These are phyloP conservation scores for Microbotryum violaceum DNA, from an alignment of 1,284 basidiomycete species.

Conservation along the genomic window DNA sequence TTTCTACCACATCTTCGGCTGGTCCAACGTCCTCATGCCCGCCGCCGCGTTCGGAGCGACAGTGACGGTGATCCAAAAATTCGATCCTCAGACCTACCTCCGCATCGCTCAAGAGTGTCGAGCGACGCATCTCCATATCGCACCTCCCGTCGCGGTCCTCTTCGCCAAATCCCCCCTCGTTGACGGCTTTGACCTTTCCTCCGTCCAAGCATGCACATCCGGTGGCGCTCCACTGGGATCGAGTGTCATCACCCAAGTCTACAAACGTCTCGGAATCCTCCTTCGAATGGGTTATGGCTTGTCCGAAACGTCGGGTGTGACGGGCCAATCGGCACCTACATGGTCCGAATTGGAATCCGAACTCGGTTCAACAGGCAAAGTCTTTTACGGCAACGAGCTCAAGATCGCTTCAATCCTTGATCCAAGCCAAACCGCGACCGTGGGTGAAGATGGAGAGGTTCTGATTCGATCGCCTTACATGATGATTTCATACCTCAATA, in stretches of 20 bases:
- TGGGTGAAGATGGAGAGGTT: slow-evolving; percentile 35
- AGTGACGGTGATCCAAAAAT: slow-evolving; percentile 39
- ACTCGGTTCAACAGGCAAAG: slow-evolving; percentile 34
- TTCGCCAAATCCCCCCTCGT: slow-evolving; percentile 40
- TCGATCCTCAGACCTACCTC: slow-evolving; percentile 41
- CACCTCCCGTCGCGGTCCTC: slow-evolving; percentile 42
- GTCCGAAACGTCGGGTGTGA: slow-evolving; percentile 33
- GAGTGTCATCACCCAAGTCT: slow-evolving; percentile 40
- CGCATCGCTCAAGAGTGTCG: slow-evolving; percentile 37
- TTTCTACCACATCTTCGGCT: slow-evolving; percentile 38
- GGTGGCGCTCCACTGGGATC: slow-evolving; percentile 42
- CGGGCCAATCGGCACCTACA: slow-evolving; percentile 23
- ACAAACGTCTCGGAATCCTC: slow-evolving; percentile 39
- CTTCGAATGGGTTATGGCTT: slow-evolving; percentile 40
- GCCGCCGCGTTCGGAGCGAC: slow-evolving; percentile 40
- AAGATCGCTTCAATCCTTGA: slow-evolving; percentile 30
- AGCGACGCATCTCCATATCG: slow-evolving; percentile 42
- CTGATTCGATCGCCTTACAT: slow-evolving; percentile 31
- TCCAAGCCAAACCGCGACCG: slow-evolving; percentile 25
- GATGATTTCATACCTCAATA: slow-evolving; percentile 41
- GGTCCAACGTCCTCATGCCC: slow-evolving; percentile 36
- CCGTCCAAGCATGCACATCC: slow-evolving; percentile 38
- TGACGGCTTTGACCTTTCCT: slow-evolving; percentile 38
- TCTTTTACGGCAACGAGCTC: slow-evolving; percentile 33
- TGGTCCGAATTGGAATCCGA: slow-evolving; percentile 34